These are phyloP conservation scores for Penicillium aurantiogriseum DNA, from an alignment of 2,329 filamentous ascomycete genomes.

Conservation along the genomic window DNA sequence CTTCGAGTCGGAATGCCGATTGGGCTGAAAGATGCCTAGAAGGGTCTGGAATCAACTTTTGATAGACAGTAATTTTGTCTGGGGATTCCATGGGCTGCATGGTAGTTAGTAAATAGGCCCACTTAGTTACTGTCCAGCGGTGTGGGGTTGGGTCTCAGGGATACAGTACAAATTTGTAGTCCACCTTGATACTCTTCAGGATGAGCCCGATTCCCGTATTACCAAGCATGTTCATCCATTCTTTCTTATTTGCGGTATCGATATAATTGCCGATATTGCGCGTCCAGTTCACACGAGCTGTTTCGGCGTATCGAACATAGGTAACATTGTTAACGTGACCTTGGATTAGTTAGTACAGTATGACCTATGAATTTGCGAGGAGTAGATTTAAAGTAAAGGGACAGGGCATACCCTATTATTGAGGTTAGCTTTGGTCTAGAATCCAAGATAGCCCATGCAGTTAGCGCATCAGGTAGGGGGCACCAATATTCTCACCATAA, in stretches of 20 bases:
- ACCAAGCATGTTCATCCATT: constrained; percentile 70
- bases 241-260: constrained; percentile 58
- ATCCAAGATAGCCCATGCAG: not conserved
- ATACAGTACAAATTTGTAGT: constrained; percentile 75
- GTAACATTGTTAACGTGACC: constrained; percentile 84
- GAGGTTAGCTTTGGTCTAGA: constrained; percentile 8
- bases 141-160: not conserved
- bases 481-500: constrained; percentile 42
- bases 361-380: not conserved
- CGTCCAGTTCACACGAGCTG: constrained; percentile 75
- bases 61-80: constrained; percentile 78
- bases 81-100: constrained; percentile 76
- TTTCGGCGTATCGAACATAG: constrained; percentile 82
- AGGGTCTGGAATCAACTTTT: constrained; percentile 64
- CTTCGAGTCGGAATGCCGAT: constrained; percentile 50
- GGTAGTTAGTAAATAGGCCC: not conserved
- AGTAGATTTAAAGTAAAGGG: not conserved
- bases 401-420: constrained; percentile 27
- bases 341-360: constrained; percentile 31
- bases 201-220: constrained; percentile 70
- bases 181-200: constrained; percentile 72
- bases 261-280: constrained; percentile 64
- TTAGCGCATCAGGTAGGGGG: not conserved
- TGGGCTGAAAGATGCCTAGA: constrained; percentile 36
- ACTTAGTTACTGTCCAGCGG: not conserved